Evolutionary conservation across 2,329 filamentous ascomycete species (phyloP), one percentile per base, ranked within the genome.

Genomic region (Paecilomyces niveus): DNA sequence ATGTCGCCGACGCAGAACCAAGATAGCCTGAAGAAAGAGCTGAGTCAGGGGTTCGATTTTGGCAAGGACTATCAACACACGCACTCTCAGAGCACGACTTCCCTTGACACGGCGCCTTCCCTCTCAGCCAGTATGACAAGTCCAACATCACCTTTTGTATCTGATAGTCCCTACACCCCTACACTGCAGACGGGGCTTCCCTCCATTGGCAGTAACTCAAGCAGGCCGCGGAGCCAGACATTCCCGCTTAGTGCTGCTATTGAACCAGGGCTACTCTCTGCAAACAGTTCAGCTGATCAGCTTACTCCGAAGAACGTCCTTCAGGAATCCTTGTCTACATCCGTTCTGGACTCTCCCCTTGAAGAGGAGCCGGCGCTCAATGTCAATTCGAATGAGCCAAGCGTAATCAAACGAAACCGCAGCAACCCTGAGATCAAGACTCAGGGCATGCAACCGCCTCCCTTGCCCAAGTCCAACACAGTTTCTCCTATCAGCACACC

Each of bases 151-250:
- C 85, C 89, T 0, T 89, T 93, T 70, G 91, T 94, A 70, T 89
- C 91, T 0, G 88, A 94, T 63, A 87, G 86, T 56, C 83, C 85
- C 1, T 94, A 92, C 69, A 78, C 83, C 58, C 77, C 80, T 24
- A 80, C 78, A 8, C 78, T 78, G 58, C 80, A 82, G 62, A 75
- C 77, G 26, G 78, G 78, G 59, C 76, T 78, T 35, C 76, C 77
- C 57, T 77, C 75, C 45, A 72, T 74, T 51, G 68, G 74, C 58
- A 76, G 79, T 56, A 85, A 84, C 66, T 85, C 87, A 63, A 87
- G 89, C 66, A 83, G 90, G 58, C 90, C 89, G n/a, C 83, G 91
- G 68, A 94, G 90, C 71, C 91, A 95, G 72, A 96, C 91, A 0
- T 92, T 96, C 62, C 90, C 92, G 1, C 85, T 87, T 52, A 77